Conservation (phyloP, 306 rosid species). For the Rosa chinensis region DNA sequence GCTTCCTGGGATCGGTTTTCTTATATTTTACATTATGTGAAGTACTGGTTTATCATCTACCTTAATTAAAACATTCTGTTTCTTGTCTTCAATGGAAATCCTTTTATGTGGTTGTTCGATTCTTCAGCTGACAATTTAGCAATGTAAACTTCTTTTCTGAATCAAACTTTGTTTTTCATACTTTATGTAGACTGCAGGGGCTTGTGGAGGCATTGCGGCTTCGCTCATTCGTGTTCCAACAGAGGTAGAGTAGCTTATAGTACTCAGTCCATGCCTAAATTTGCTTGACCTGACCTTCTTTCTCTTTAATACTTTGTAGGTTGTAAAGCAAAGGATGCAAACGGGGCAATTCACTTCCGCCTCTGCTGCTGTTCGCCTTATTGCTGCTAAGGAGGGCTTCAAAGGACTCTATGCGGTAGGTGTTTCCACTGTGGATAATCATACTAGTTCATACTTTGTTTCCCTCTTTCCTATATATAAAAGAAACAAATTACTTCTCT, state of each 20-base stretch:
- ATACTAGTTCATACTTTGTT: background rate
- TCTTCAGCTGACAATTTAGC: background rate
- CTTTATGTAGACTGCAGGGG: slow-evolving; percentile 85
- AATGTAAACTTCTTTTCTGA: background rate
- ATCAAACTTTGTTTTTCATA: background rate
- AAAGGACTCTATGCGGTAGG: slow-evolving; percentile 86
- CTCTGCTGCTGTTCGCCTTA: slow-evolving; percentile 74
- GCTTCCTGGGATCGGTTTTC: slow-evolving; percentile 1
- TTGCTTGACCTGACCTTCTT: slow-evolving; percentile 23
- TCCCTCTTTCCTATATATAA: background rate
- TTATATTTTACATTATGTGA: background rate
- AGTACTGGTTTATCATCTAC: background rate
- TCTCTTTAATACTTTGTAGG: slow-evolving; percentile 47
- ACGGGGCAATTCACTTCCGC: slow-evolving; percentile 91
- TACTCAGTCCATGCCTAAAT: slow-evolving; percentile 21
- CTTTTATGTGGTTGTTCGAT: background rate
- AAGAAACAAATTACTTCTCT: background rate
- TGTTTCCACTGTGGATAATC: slow-evolving; percentile 6
- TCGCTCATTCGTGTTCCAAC: slow-evolving; percentile 97
- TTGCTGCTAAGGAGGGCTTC: slow-evolving; percentile 76
- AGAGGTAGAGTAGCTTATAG: slow-evolving; percentile 55
- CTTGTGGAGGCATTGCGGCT: slow-evolving; percentile 90
- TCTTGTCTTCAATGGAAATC: background rate
- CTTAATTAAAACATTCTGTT: background rate
- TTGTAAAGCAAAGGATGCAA: slow-evolving; percentile 98